Evolutionary conservation across 257 asterid species (phyloP), one percentile per base, ranked within the genome.

Genomic region (Capsicum chinense): DNA sequence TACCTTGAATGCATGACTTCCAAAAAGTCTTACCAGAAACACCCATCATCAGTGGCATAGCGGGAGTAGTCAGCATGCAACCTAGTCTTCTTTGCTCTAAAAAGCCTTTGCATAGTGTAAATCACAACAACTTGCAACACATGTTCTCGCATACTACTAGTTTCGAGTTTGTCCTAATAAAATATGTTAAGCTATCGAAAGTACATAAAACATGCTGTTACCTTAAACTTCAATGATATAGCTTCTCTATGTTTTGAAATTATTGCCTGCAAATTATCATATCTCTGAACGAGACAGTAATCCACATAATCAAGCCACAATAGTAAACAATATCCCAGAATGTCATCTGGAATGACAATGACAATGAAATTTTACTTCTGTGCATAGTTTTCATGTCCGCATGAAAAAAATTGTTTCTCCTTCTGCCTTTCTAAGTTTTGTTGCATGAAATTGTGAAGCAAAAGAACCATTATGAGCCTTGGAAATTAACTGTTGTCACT

Each of bases 391-490:
- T 69, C 79, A 69, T 39, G 56, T 69, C 56, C 56, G 1, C 54
- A 8, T 16, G 26, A 15, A 7, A 69, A 16, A 5, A 3, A 1
- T 39, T 69, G 78, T 15, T 39, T 69, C 78, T 39, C 21, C 56
- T 33, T 16, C 79, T 69, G 79, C 56, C 33, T 69, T 42, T 69
- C 56, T 69, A 39, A 42, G 79, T 8, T 69, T 42, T 69, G 79
- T 69, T 69, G 79, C 33, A 42, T 6, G 59, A 56, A 69, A 15
- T 8, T 42, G 56, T 69, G 79, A 69, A 69, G 79, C 35, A 69
- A 69, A 69, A 69, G 79, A 39, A 16, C 79, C 56, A 69, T 33
- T 33, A 16, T 39, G 14, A 42, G 42, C 79, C 33, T 8, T 69
- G 39, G 79, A 16, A 69, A 69, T 7, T 69, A 42, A 73, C 58